Evolutionary conservation across 805 yeast species (phyloP).

Genomic region (Maudiozyma saulgeensis): DNA sequence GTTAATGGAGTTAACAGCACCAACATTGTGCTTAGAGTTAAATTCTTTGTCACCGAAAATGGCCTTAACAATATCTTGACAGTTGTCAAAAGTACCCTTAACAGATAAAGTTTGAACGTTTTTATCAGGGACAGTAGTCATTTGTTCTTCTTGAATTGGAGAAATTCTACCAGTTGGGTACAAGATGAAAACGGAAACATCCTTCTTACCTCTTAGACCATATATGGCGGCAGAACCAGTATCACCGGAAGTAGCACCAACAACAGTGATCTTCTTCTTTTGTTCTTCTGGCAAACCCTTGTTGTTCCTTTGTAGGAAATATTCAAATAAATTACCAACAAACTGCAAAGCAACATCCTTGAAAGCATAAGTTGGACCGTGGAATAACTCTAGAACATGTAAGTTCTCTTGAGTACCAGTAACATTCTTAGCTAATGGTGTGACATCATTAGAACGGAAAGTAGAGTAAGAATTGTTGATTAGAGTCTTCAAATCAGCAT

Average conservation of each 20-base stretch:
- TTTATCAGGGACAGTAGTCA: conserved; percentile 90
- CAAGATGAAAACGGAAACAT: conserved; percentile 91
- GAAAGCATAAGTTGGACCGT: conserved; percentile 98
- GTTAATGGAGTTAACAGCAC: conserved; percentile 96
- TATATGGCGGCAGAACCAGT: conserved; percentile 99
- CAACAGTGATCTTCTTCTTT: conserved; percentile 83
- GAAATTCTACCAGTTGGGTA: conserved; percentile 97
- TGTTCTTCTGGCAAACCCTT: conserved; percentile 40
- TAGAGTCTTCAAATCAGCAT: conserved; percentile 53
- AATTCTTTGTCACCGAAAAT: conserved; percentile 84
- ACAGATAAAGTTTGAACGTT: conserved; percentile 94
- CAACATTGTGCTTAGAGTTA: conserved; percentile 83
- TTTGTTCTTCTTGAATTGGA: conserved; percentile 95
- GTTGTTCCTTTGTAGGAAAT: conserved; percentile 72
- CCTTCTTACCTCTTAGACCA: conserved; percentile 93
- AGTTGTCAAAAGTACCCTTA: conserved; percentile 94
- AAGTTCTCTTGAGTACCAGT: conserved; percentile 50
- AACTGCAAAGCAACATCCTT: conserved; percentile 98
- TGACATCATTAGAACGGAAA: conserved; percentile 78
- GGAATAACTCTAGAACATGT: conserved; percentile 85
- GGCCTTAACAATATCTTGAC: conserved; percentile 92
- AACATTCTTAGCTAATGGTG: conserved; percentile 59
- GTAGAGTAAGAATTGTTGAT: conserved; percentile 75
- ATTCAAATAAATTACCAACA: conserved; percentile 94
- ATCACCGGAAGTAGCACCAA: conserved; percentile 98